Evolutionary conservation across 345 rosid genomes (phyloP), one percentile per base, ranked within the genome.

Genomic region (Turnera subulata): DNA sequence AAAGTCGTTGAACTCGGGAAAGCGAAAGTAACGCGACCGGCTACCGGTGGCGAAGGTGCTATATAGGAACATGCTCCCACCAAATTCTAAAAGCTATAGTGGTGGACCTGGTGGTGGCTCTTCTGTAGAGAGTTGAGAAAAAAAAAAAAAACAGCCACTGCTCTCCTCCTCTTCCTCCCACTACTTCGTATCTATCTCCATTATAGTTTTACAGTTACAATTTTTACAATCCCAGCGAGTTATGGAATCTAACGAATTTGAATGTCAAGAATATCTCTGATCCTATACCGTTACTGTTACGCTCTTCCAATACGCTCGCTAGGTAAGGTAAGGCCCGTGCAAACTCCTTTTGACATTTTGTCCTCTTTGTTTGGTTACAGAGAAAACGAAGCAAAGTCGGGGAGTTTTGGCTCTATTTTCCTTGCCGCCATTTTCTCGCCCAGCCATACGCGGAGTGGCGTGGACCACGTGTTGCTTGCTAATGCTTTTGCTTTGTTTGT

Each of bases 241-340:
- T 4, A 80, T 80, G 85, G 82, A 80, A 72, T 64, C 82, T 58
- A 50, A 62, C 56, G 82, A 80, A 67, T 67, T 74, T n/a, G 78
- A 77, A 53, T 56, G 32, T 32, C 61, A 21, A 47, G 47, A 51
- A 38, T 25, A 37, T 59, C 53, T 61, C 44, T 76, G 54, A 68
- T 59, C 35, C 29, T 37, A 12, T 18, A 7, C 49, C 20, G 23
- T 46, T n/a, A n/a, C n/a, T n/a, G 5, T 18, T 46, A 11, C 6
- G 20, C 16, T 55, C 20, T 26, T 26, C 12, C n/a, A n/a, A n/a
- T n/a, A n/a, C n/a, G n/a, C 29, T 35, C 26, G 17, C 9, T 18
- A 17, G 13, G 17, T 20, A 15, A 61, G 51, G 51, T 52, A 42
- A 44, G 53, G 18, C 18, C 0, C 60, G 9, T 16, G 16, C 40